Base-by-base conservation (phyloP, 139 green algal genomes). In the Chara braunii region DNA sequence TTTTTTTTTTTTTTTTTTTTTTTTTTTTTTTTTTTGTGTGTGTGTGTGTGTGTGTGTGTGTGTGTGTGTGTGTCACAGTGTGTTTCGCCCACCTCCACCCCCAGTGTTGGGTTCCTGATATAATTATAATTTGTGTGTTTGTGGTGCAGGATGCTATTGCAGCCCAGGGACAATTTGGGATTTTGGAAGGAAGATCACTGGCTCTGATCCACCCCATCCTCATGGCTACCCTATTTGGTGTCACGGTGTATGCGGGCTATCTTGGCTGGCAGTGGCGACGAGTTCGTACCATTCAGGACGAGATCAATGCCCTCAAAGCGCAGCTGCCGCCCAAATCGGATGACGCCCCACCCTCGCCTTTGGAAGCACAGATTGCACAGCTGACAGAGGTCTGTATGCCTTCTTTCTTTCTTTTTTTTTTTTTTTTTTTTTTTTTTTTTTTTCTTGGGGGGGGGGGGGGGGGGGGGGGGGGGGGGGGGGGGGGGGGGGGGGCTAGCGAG, bases 261-360 rank as follows among this genome's bases (percentile, higher is more conserved):
- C 86, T 96, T 2, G 93, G 93, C 36, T 92, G 72, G 60, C 88
- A 98, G 81, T 93, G 85, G 80, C 76, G 85, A 37, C 63, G 55
- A 18, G 64, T 81, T 43, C 55, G 78, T 35, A 82, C 64, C 12
- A 51, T 83, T 3, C 44, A 43, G 12, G 59, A 82, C 22, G 77
- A 84, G 54, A 80, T 84, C 53, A 33, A 28, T 9, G 66, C 57
- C 26, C 53, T 84, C 23, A 84, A 84, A 60, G 61, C 82, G 37
- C 51, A 83, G 68, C 57, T 87, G 40, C 86, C 90, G 0, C 45
- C 75, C 80, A 12, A 11, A 23, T 58, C 11, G 14, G 55, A 23
- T 0, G 68, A 88, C 2, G 58, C 56, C 12, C 78, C 78, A 4
- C 7, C 73, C 0, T 85, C 81, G 3, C 75, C 84, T 12, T 23